These are phyloP conservation scores for Coleophoma crateriformis DNA, from an alignment of 2,329 filamentous ascomycete genomes.

Conservation along the genomic window DNA sequence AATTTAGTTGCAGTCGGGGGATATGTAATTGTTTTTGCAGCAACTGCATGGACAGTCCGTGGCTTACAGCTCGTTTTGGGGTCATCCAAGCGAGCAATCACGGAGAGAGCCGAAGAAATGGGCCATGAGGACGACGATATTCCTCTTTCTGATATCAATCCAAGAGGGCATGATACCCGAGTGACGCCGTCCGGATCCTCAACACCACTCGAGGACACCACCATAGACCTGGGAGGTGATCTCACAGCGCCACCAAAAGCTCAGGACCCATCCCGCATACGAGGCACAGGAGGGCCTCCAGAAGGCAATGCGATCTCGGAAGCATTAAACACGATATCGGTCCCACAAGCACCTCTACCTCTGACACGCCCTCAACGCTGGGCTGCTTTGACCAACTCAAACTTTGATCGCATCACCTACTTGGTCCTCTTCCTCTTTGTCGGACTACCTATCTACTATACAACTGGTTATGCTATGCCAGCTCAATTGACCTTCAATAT, in stretches of 20 bases:
- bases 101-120: constrained; percentile 46
- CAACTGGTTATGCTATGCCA: constrained; percentile 42
- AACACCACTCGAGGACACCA: constrained; percentile 1
- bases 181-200: constrained; percentile 7
- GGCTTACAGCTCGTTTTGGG: constrained; percentile 45
- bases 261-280: constrained; percentile 22
- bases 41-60: constrained; percentile 49
- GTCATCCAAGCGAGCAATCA: constrained; percentile 44
- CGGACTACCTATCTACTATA: constrained; percentile 50
- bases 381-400: constrained; percentile 38
- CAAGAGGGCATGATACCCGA: constrained; percentile 11
- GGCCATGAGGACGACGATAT: constrained; percentile 39
- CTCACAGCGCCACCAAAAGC: constrained; percentile 15
- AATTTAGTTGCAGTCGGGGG: constrained; percentile 39
- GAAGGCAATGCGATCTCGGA: constrained; percentile 8
- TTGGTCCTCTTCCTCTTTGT: constrained; percentile 38
- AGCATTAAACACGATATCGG: constrained; percentile 5
- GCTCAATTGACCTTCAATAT: constrained; percentile 40
- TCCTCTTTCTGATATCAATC: constrained; percentile 31
- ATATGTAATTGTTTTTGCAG: constrained; percentile 45
- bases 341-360: constrained; percentile 34
- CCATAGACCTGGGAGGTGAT: constrained; percentile 8
- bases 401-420: constrained; percentile 43
- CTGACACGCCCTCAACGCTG: constrained; percentile 42
- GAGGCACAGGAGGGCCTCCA: constrained; percentile 21